phyloP scores from a whole-genome alignment of 495 filamentous ascomycete species.

The Lophiotrema nucula region DNA sequence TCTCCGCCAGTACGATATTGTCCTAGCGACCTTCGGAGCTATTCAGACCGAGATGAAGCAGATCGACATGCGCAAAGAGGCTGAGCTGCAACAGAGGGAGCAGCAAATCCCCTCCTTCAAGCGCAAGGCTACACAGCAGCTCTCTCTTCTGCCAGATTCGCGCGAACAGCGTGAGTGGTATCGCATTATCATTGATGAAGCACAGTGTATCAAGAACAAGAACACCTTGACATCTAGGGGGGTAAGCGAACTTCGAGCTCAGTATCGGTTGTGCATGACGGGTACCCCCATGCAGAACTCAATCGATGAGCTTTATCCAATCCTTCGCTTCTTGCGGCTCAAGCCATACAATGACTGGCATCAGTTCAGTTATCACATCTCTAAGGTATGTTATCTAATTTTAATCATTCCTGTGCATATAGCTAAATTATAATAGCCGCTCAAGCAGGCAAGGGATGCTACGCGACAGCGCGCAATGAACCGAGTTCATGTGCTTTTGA shows the following conservation, averaged over 20 bases:
- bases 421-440: too few relatives aligned
- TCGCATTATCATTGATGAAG: slow-evolving; percentile 82
- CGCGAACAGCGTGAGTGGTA: slow-evolving; percentile 67
- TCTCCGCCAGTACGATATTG: slow-evolving; percentile 71
- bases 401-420: too few relatives aligned
- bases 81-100: slow-evolving; percentile 34
- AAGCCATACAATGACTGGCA: slow-evolving; percentile 69
- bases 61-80: slow-evolving; percentile 40
- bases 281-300: slow-evolving; percentile 96
- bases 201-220: slow-evolving; percentile 90
- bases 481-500: slow-evolving; percentile 75
- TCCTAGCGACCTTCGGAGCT: slow-evolving; percentile 88
- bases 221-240: slow-evolving; percentile 64
- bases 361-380: slow-evolving; percentile 56
- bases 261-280: slow-evolving; percentile 78
- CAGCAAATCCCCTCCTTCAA: background rate
- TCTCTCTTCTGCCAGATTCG: slow-evolving; percentile 60
- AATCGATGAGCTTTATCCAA: slow-evolving; percentile 75
- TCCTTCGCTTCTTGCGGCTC: slow-evolving; percentile 79
- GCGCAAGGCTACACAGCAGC: slow-evolving; percentile 35
- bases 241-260: slow-evolving; percentile 59
- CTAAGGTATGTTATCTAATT: slow-evolving; percentile 17
- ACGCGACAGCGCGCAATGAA: slow-evolving; percentile 47
- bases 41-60: slow-evolving; percentile 67
- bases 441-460: slow-evolving; percentile 19